A percentile compares a stretch with the other conserved stretches of the same genome.
These are phyloP conservation scores for Penicillium sp. DNA, from an alignment of 2,329 filamentous ascomycete species.

Conservation along the genomic window DNA sequence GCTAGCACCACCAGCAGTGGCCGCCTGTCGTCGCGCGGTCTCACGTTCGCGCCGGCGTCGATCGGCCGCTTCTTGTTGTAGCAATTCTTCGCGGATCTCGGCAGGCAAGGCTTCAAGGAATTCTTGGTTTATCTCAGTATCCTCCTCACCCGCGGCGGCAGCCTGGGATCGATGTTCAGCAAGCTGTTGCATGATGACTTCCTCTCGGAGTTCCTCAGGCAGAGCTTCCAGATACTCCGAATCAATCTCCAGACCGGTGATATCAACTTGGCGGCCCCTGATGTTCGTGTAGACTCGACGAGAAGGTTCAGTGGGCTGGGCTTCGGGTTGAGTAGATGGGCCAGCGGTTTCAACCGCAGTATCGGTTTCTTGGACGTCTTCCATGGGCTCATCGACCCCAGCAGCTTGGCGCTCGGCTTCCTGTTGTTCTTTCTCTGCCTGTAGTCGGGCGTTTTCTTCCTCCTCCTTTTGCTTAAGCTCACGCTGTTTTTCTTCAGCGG, in stretches of 20 bases:
- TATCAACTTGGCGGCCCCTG: conserved; percentile 82
- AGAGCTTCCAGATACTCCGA: conserved; percentile 92
- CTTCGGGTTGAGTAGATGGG: conserved; percentile 42
- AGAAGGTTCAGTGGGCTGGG: conserved; percentile 51
- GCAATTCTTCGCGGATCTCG: conserved; percentile 85
- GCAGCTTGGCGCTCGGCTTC: conserved; percentile 41
- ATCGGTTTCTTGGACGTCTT: conserved; percentile 67
- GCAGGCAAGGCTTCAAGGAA: conserved; percentile 90
- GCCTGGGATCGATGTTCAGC: conserved; percentile 79
- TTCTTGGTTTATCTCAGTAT: conserved; percentile 72
- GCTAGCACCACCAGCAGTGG: conserved; percentile 44
- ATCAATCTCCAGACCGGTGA: conserved; percentile 92
- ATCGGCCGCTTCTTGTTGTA: conserved; percentile 86
- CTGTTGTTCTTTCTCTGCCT: conserved; percentile 64
- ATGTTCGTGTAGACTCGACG: conserved; percentile 77
- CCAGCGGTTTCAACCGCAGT: conserved; percentile 32
- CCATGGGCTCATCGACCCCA: conserved; percentile 62
- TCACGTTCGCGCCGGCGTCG: conserved; percentile 85
- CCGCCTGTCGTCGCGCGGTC: conserved; percentile 66
- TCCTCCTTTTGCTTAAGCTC: conserved; percentile 68
- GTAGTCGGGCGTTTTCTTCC: conserved; percentile 62
- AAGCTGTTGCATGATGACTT: conserved; percentile 89
- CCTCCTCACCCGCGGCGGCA: conserved; percentile 66
- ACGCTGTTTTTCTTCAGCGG: conserved; percentile 69
- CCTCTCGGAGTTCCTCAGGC: conserved; percentile 94